Conservation (phyloP, 2,329 filamentous ascomycete genomes). For the Ceratocystis lukuohia region DNA sequence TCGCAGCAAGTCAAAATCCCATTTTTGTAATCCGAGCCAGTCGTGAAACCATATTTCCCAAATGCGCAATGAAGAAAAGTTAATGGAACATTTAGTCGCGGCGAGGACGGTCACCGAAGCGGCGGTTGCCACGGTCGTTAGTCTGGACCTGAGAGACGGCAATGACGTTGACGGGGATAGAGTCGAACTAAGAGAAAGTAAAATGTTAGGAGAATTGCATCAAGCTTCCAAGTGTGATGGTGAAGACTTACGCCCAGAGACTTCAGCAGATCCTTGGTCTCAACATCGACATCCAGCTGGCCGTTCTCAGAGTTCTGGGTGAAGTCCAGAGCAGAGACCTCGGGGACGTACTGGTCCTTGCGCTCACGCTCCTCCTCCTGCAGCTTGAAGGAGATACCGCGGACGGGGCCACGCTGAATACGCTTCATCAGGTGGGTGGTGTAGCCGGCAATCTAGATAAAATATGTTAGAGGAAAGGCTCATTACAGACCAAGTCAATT, state of each 20-base stretch:
- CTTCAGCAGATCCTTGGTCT: conserved; percentile 99
- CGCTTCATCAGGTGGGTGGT: conserved; percentile 99
- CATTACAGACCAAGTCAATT: conserved; percentile 13
- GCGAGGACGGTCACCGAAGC: conserved; percentile 50
- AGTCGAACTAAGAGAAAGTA: conserved; percentile 63
- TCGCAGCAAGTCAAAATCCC: conserved; percentile 29
- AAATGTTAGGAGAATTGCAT: conserved; percentile 1
- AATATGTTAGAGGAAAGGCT: conserved; percentile 5
- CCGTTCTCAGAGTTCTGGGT: conserved; percentile 85
- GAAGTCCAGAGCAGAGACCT: conserved; percentile 97
- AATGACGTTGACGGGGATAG: conserved; percentile 91
- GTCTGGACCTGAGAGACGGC: conserved; percentile 78
- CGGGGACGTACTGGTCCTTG: conserved; percentile 99
- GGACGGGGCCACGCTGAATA: conserved; percentile 97
- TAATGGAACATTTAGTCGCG: conserved; percentile 30
- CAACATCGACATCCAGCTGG: conserved; percentile 84
- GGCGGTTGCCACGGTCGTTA: conserved; percentile 62
- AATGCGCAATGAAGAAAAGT: conserved; percentile 19
- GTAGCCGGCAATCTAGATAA: conserved; percentile 78
- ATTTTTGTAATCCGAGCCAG: conserved; percentile 22
- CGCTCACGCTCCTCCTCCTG: conserved; percentile 99
- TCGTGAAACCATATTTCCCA: conserved; percentile 23
- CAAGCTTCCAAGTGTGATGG: neutral
- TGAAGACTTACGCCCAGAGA: conserved; percentile 76
- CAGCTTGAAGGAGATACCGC: conserved; percentile 99